These are phyloP conservation scores for Plasmodium billcollinsi DNA, from an alignment of 169 alveolate genomes.

Conservation along the genomic window DNA sequence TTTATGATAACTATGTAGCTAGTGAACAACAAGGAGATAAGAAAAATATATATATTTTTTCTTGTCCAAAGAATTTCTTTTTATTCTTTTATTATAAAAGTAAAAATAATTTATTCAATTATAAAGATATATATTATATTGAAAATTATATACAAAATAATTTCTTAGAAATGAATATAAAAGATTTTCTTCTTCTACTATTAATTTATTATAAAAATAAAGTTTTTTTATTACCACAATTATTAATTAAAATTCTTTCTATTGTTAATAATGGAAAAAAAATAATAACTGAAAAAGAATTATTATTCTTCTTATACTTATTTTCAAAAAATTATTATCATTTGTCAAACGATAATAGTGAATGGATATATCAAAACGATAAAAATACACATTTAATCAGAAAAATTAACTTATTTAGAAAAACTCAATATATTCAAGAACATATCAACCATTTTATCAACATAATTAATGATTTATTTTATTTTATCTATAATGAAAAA, in stretches of 20 bases:
- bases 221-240: constrained; percentile 43
- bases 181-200: constrained; percentile 40
- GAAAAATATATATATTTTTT: constrained; percentile 6
- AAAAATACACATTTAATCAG: neutral
- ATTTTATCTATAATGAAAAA: constrained; percentile 44
- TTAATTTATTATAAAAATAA: constrained; percentile 48
- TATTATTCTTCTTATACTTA: constrained; percentile 36
- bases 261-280: constrained; percentile 66
- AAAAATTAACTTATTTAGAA: constrained; percentile 64
- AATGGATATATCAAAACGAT: neutral
- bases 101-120: constrained; percentile 47
- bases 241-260: constrained; percentile 39
- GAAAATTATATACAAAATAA: constrained; percentile 45
- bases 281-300: constrained; percentile 9
- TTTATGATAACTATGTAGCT: neutral
- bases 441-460: constrained; percentile 41
- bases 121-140: constrained; percentile 58
- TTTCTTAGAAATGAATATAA: constrained; percentile 57
- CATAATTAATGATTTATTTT: constrained; percentile 35
- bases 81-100: constrained; percentile 73
- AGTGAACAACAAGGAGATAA: neutral
- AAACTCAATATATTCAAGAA: constrained; percentile 27
- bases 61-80: constrained; percentile 51
- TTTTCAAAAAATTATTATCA: constrained; percentile 64
- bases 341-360: constrained; percentile 3